A percentile compares a stretch with the other conserved stretches of the same genome.
phyloP scores from a whole-genome alignment of 805 yeast species.

The Yamadazyma sp. region DNA sequence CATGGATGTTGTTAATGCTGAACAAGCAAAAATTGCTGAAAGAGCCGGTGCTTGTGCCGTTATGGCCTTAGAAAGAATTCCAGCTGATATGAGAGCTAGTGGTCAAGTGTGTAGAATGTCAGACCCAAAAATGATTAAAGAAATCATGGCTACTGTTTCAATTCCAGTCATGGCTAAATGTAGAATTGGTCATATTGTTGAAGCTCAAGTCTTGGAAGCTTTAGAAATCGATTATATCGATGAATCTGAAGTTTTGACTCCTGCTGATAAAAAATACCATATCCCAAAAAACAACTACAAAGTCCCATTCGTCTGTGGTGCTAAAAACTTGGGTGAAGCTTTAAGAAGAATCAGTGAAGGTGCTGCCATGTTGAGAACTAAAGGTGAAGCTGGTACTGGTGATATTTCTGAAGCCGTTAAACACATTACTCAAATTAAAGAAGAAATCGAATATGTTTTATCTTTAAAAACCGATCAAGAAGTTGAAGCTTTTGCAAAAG shows the following conservation, averaged over 20 bases:
- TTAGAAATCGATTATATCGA: conserved; percentile 77
- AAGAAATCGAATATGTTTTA: conserved; percentile 50
- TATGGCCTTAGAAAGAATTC: conserved; percentile 83
- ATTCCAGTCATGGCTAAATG: conserved; percentile 85
- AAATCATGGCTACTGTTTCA: conserved; percentile 66
- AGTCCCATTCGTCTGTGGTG: conserved; percentile 83
- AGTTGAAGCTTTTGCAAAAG: conserved; percentile 50
- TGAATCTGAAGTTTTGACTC: conserved; percentile 81
- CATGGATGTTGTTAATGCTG: conserved; percentile 74
- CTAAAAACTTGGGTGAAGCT: conserved; percentile 78
- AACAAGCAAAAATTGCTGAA: conserved; percentile 79
- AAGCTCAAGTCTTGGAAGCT: conserved; percentile 73
- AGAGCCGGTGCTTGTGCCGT: conserved; percentile 87
- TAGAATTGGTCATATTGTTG: conserved; percentile 79
- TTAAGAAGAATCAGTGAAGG: conserved; percentile 76
- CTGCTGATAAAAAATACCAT: conserved; percentile 70
- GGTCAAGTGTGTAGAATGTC: conserved; percentile 87
- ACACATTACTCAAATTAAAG: conserved; percentile 62
- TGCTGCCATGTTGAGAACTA: conserved; percentile 83
- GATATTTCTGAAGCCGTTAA: conserved; percentile 79
- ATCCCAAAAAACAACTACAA: conserved; percentile 57
- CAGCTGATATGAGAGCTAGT: conserved; percentile 79
- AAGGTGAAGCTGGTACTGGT: conserved; percentile 90
- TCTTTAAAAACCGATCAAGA: conserved; percentile 40
- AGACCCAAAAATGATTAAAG: conserved; percentile 75